Percentiles rank a stretch among this genome's conserved stretches.
phyloP scores from a whole-genome alignment of 179 eudicot species.

The Silene vulgaris region DNA sequence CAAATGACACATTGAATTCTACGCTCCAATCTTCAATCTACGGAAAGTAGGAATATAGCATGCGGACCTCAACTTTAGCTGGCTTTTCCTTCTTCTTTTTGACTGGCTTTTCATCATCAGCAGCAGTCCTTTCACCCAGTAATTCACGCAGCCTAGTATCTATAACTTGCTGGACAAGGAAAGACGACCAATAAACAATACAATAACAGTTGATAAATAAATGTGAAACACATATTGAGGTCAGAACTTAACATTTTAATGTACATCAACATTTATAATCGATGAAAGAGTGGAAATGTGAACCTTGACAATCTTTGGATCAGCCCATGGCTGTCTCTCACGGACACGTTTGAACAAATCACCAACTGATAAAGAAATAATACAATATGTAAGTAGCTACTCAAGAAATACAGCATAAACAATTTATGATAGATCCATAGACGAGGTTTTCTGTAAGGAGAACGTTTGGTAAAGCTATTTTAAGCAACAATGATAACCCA shows the following conservation, averaged over 20 bases:
- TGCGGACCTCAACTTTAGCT: constrained; percentile 62
- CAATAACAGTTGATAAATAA: not conserved
- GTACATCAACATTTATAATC: not conserved
- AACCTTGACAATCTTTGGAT: constrained; percentile 90
- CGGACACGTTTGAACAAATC: constrained; percentile 75
- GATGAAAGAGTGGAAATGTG: not conserved
- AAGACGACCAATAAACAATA: constrained; percentile 8
- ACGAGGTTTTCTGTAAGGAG: not conserved
- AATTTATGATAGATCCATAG: not conserved
- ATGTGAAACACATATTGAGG: not conserved
- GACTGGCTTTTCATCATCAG: constrained; percentile 81
- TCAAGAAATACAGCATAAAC: not conserved
- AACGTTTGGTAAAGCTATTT: not conserved
- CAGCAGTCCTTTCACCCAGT: constrained; percentile 84
- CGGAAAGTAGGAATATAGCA: not conserved
- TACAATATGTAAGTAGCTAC: constrained; percentile 10
- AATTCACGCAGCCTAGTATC: constrained; percentile 56
- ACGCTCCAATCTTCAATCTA: not conserved
- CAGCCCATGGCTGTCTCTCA: constrained; percentile 91
- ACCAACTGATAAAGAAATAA: constrained; percentile 47
- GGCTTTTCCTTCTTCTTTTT: constrained; percentile 96
- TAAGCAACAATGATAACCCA: not conserved
- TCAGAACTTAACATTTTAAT: not conserved
- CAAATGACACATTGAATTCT: constrained; percentile 10
- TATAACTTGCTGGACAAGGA: constrained; percentile 54